Evolutionary conservation across 352 stramenopile species (phyloP).

Genomic region (Pythium insidiosum): DNA sequence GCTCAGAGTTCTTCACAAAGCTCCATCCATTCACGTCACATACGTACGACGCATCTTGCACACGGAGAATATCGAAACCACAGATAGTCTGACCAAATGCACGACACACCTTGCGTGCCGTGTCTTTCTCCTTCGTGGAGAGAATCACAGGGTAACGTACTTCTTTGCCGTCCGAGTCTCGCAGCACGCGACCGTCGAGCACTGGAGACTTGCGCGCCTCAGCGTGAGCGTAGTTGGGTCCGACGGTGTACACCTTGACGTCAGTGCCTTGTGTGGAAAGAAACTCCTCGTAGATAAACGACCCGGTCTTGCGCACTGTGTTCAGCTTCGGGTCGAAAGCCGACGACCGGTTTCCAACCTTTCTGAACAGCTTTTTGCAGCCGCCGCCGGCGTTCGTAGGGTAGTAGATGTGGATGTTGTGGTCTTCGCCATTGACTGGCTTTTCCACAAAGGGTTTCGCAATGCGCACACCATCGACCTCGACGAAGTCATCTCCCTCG

Average conservation of each 20-base stretch:
- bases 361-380: slow-evolving; percentile 99
- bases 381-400: slow-evolving; percentile 97
- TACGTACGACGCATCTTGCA: slow-evolving; percentile 91
- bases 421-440: slow-evolving; percentile 98
- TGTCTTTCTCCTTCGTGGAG: slow-evolving; percentile 97
- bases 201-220: slow-evolving; percentile 99
- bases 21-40: slow-evolving; percentile 99
- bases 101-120: slow-evolving; percentile 87
- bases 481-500: slow-evolving; percentile 73
- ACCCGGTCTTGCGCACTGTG: slow-evolving; percentile 85
- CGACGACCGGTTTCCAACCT: slow-evolving; percentile 87
- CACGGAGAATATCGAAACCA: slow-evolving; percentile 98
- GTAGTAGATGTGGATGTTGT: slow-evolving; percentile 99
- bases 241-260: slow-evolving; percentile 99
- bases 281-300: slow-evolving; percentile 98
- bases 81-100: slow-evolving; percentile 93
- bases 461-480: slow-evolving; percentile 92
- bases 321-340: slow-evolving; percentile 97
- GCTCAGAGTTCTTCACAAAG: slow-evolving; percentile 99
- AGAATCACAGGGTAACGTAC: slow-evolving; percentile 99
- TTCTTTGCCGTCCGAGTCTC: slow-evolving; percentile 97
- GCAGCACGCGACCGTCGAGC: slow-evolving; percentile 97
- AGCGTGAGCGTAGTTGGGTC: slow-evolving; percentile 97
- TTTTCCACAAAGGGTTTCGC: slow-evolving; percentile 99
- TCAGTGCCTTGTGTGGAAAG: slow-evolving; percentile 99